Base-by-base conservation (phyloP, 805 yeast species). In the Zygoascus ofunaensis region DNA sequence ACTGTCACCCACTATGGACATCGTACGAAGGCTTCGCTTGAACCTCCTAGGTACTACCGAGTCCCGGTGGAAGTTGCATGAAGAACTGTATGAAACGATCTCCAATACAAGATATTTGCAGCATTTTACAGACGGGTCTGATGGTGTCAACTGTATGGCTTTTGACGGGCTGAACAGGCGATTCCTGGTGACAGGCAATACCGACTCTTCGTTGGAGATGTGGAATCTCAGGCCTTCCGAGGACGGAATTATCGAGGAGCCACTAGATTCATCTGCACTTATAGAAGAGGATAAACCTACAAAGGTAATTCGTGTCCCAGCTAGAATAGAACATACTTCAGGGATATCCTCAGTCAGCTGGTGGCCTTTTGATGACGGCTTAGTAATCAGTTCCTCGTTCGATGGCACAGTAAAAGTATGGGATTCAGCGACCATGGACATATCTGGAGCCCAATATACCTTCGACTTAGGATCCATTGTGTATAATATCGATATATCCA, bases 291-390 rank as follows among this genome's bases (percentile, higher is more conserved):
- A 26, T 14, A 26, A n/a, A 30, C 4, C 24, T 12, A 8, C 26
- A 34, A 18, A 24, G 20, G 22, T 34, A 15, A 10, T 37, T 30
- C 28, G 23, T 12, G 28, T 40, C 5, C 45, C 41, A 50, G 32
- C 20, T 32, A 44, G 40, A 42, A 41, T 50, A 22, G 75, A 71
- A 0, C 97, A 89, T 57, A 59, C 65, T 17, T 86, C 71, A 58
- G 95, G 95, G 0, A 70, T 89, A 0, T 82, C 94, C 0, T 64
- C 75, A 14, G 67, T 85, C 0, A 69, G 72, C 54, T 89, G 97
- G 97, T 90, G 95, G 90, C 87, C 92, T 0, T 66, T 67, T 37
- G 97, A 89, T 61, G 77, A 80, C 28, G 96, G 95, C 1, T 71
- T 89, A 79, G 87, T 87, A 64, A 70, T 87, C 17, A 74, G 87